phyloP scores from a whole-genome alignment of 192 early-diverging fungal genomes.

The Entrophospora sp. region DNA sequence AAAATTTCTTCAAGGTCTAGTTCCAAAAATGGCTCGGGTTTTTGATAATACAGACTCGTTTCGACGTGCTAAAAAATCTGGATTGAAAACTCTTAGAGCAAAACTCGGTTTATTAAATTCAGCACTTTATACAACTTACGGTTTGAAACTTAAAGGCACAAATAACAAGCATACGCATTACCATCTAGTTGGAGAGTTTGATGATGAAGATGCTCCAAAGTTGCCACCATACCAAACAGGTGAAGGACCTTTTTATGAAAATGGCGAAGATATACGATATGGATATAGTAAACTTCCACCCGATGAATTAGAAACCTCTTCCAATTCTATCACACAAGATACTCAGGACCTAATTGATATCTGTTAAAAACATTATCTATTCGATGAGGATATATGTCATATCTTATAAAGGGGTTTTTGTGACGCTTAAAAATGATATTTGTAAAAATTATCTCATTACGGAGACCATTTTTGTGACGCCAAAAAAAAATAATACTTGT shows the following conservation, averaged over 20 bases:
- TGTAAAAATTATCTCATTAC: conserved; percentile 6
- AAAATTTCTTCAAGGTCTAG: conserved; percentile 5
- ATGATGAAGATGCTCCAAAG: not conserved
- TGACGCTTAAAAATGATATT: conserved; percentile 7
- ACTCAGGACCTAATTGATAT: not conserved
- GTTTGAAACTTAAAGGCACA: conserved; percentile 2
- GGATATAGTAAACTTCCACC: too few species aligned
- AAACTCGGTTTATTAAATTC: conserved; percentile 13
- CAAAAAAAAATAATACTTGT: too few species aligned
- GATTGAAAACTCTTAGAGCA: conserved; percentile 2
- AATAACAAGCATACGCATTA: conserved; percentile 4
- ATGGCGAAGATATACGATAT: conserved; percentile 15
- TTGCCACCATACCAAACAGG: not conserved
- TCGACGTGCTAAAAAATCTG: too few species aligned
- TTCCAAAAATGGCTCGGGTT: not conserved
- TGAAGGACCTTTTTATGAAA: not conserved
- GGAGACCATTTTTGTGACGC: conserved; percentile 9
- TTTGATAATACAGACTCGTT: conserved; percentile 7
- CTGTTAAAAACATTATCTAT: not conserved
- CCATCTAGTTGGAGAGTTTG: conserved; percentile 10
- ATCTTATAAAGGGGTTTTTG: conserved; percentile 8
- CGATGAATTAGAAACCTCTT: conserved; percentile 1
- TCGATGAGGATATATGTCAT: not conserved
- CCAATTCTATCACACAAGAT: conserved; percentile 1
- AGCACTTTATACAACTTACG: conserved; percentile 6